Evolutionary conservation across 73 alveolate species (phyloP).

Genomic region (Paramecium pentaurelia): DNA sequence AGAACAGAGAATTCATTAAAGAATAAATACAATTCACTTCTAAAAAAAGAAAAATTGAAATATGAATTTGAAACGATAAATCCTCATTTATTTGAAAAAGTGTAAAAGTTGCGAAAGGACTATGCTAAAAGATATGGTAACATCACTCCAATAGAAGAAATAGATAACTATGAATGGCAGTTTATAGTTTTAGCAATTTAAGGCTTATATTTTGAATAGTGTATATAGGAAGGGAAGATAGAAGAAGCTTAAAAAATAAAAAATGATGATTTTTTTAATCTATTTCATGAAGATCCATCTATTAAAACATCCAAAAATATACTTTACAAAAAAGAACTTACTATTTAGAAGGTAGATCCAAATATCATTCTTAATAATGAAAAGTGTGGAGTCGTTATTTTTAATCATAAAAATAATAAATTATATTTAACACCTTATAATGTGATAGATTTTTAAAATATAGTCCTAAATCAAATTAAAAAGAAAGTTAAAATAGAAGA

Average conservation of each 20-base stretch:
- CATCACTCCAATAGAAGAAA: conserved; percentile 44
- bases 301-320: neutral
- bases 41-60: conserved; percentile 30
- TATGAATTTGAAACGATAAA: conserved; percentile 43
- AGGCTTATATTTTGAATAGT: neutral
- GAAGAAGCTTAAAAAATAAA: conserved; percentile 25
- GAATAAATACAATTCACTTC: conserved; percentile 35
- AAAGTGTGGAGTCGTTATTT: conserved; percentile 4
- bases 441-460: neutral
- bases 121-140: conserved; percentile 30
- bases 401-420: neutral
- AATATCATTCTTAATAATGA: neutral
- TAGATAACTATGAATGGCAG: conserved; percentile 50
- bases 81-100: conserved; percentile 2
- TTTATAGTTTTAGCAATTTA: conserved; percentile 38
- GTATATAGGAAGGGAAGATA: neutral
- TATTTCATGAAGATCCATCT: neutral
- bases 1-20: conserved; percentile 39
- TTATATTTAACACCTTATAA: conserved; percentile 13
- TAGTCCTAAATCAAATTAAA: neutral
- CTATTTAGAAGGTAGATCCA: neutral
- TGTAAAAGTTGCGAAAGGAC: neutral
- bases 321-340: neutral
- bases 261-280: conserved; percentile 34
- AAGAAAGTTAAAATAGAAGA: conserved; percentile 14